These are phyloP conservation scores for Picochlorum costavermella DNA, from an alignment of 139 green algal genomes.

Conservation along the genomic window DNA sequence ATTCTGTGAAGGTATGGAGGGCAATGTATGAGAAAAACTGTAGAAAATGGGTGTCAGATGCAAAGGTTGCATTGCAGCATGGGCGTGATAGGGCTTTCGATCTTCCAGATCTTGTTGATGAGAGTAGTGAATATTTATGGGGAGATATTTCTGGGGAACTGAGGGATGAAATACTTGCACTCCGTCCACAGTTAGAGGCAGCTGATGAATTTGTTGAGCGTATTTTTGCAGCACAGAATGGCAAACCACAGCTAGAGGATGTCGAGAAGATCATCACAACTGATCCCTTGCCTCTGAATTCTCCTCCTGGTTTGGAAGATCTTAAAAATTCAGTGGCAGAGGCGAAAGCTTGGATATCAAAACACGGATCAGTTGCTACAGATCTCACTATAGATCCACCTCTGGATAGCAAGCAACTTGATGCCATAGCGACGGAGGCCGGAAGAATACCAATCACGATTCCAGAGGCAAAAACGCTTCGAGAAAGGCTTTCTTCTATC, in stretches of 20 bases:
- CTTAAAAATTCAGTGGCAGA: conserved; percentile 18
- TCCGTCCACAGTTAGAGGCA: not conserved
- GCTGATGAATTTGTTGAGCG: conserved; percentile 16
- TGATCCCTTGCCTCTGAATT: conserved; percentile 16
- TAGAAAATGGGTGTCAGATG: conserved; percentile 12
- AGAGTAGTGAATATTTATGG: conserved; percentile 49
- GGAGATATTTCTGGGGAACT: conserved; percentile 17
- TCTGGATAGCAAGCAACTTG: conserved; percentile 25
- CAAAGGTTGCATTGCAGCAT: conserved; percentile 14
- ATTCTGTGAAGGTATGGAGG: conserved; percentile 5
- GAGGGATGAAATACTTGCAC: conserved; percentile 33
- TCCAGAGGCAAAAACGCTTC: conserved; percentile 33
- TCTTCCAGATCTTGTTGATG: conserved; percentile 31
- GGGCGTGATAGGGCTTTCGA: conserved; percentile 23
- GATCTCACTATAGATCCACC: not conserved
- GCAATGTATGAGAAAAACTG: not conserved
- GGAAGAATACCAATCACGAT: conserved; percentile 27
- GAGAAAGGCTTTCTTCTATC: conserved; percentile 19
- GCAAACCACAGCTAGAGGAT: conserved; percentile 24
- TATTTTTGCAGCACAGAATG: conserved; percentile 21
- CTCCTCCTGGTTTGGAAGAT: conserved; percentile 11
- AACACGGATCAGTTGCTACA: not conserved
- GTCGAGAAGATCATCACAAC: conserved; percentile 32
- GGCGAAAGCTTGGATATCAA: conserved; percentile 13
- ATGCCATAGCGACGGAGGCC: conserved; percentile 25